Conservation (phyloP, 768 basidiomycete species). For the Lactarius pseudohatsudake region DNA sequence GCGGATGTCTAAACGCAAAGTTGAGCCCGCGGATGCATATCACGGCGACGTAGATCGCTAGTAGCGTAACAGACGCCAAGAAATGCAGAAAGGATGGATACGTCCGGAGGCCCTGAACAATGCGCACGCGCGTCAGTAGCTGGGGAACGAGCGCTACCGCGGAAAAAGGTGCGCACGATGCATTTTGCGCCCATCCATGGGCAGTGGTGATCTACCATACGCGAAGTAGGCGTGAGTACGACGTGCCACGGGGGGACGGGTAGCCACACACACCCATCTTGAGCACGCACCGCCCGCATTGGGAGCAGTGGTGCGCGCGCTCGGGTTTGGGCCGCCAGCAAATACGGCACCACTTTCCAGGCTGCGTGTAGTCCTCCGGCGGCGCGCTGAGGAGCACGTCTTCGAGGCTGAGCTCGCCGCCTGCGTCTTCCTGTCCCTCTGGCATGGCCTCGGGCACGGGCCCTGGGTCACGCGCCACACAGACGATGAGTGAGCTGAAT, state of each 20-base stretch:
- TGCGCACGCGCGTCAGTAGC: background rate
- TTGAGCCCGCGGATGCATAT: slow-evolving; percentile 54
- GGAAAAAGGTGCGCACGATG: slow-evolving; percentile 50
- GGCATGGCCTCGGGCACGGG: slow-evolving; percentile 40
- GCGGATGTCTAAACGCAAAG: slow-evolving; percentile 66
- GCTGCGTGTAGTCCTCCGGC: slow-evolving; percentile 47
- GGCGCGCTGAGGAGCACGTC: slow-evolving; percentile 58
- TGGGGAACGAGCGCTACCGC: background rate
- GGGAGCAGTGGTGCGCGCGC: slow-evolving; percentile 73
- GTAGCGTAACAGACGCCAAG: slow-evolving; percentile 58
- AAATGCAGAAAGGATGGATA: slow-evolving; percentile 85
- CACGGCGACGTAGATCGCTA: slow-evolving; percentile 59
- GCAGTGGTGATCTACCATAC: slow-evolving; percentile 75
- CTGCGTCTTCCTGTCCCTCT: slow-evolving; percentile 31
- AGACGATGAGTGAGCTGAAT: slow-evolving; percentile 71
- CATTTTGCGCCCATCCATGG: slow-evolving; percentile 80
- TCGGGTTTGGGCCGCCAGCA: slow-evolving; percentile 83
- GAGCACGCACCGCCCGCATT: slow-evolving; percentile 75
- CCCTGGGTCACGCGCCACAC: slow-evolving; percentile 74
- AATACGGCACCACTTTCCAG: slow-evolving; percentile 72
- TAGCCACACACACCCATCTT: slow-evolving; percentile 67
- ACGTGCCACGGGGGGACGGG: too few relatives aligned
- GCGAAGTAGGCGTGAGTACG: background rate
- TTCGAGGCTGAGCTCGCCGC: slow-evolving; percentile 45
- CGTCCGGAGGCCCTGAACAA: slow-evolving; percentile 69